Evolutionary conservation across 2,329 filamentous ascomycete genomes (phyloP).

Genomic region (Colletotrichum tanaceti): DNA sequence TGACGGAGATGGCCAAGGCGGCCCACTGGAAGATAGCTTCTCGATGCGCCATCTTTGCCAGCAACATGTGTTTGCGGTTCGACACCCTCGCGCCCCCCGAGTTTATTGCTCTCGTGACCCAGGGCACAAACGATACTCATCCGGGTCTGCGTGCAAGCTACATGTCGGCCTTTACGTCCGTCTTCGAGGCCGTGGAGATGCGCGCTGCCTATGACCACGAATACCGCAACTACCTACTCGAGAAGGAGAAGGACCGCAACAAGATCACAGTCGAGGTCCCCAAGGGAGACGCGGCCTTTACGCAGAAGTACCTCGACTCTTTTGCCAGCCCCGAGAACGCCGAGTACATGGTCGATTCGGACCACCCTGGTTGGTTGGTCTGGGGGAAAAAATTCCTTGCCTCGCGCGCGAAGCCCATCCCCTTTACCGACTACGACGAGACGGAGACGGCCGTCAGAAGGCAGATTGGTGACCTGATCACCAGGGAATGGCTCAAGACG

Average conservation of each 20-base stretch:
- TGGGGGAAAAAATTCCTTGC: constrained; percentile 91
- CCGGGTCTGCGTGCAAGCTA: constrained; percentile 86
- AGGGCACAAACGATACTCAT: constrained; percentile 89
- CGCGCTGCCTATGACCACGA: constrained; percentile 87
- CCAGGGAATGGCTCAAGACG: constrained; percentile 84
- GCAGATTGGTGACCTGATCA: constrained; percentile 84
- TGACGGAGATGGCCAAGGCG: constrained; percentile 79
- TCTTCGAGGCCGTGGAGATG: constrained; percentile 89
- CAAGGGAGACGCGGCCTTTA: constrained; percentile 82
- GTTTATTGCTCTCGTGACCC: constrained; percentile 84
- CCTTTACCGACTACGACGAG: constrained; percentile 80
- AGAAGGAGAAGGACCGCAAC: constrained; percentile 81
- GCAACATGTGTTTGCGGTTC: constrained; percentile 92
- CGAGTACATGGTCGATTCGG: constrained; percentile 90
- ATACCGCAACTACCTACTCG: constrained; percentile 86
- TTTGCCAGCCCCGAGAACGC: constrained; percentile 80
- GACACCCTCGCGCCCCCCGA: constrained; percentile 84
- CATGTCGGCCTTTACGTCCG: constrained; percentile 77
- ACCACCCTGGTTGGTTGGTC: constrained; percentile 95
- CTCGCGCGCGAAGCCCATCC: constrained; percentile 76
- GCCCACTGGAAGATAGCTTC: constrained; percentile 98
- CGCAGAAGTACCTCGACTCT: constrained; percentile 77
- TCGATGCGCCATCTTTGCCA: constrained; percentile 88
- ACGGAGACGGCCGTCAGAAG: constrained; percentile 78
- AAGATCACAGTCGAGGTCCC: constrained; percentile 80